Conservation (phyloP, 257 asterid genomes). For the Linaria vulgaris region DNA sequence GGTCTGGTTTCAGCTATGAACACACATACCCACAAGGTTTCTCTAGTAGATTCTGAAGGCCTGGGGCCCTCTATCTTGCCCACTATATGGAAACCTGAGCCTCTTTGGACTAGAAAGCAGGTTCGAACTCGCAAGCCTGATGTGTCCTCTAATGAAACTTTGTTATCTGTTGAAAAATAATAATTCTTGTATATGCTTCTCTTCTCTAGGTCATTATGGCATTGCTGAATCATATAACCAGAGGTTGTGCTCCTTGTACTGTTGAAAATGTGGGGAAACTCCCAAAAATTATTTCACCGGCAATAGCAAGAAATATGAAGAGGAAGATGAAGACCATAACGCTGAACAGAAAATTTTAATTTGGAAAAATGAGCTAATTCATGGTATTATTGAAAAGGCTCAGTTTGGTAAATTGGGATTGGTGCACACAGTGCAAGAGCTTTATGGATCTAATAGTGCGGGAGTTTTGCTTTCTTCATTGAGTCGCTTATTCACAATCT, state of each 20-base stretch:
- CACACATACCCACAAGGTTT: slow-evolving; percentile 46
- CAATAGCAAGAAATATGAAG: slow-evolving; percentile 33
- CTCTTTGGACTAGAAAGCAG: slow-evolving; percentile 99
- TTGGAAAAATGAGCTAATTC: slow-evolving; percentile 91
- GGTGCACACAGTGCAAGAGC: slow-evolving; percentile 97
- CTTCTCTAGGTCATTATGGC: slow-evolving; percentile 90
- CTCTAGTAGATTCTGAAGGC: slow-evolving; percentile 61
- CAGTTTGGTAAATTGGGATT: slow-evolving; percentile 97
- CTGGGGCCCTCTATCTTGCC: slow-evolving; percentile 64
- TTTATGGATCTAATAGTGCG: slow-evolving; percentile 84
- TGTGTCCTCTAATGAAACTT: slow-evolving; percentile 17
- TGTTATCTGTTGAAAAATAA: slow-evolving; percentile 7
- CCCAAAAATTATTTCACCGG: slow-evolving; percentile 66
- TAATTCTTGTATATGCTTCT: slow-evolving; percentile 11
- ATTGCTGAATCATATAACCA: slow-evolving; percentile 79
- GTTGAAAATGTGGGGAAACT: slow-evolving; percentile 76
- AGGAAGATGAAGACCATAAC: slow-evolving; percentile 62
- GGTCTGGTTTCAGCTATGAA: slow-evolving; percentile 41
- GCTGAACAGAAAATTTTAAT: slow-evolving; percentile 78
- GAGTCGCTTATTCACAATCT: slow-evolving; percentile 83
- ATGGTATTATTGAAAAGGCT: slow-evolving; percentile 97
- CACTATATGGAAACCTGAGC: slow-evolving; percentile 87
- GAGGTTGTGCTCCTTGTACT: slow-evolving; percentile 77
- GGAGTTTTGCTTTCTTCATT: slow-evolving; percentile 89
- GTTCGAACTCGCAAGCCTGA: slow-evolving; percentile 36